Evolutionary conservation across 129 eudicot genomes (phyloP).

Genomic region (Kitagawia praeruptora): DNA sequence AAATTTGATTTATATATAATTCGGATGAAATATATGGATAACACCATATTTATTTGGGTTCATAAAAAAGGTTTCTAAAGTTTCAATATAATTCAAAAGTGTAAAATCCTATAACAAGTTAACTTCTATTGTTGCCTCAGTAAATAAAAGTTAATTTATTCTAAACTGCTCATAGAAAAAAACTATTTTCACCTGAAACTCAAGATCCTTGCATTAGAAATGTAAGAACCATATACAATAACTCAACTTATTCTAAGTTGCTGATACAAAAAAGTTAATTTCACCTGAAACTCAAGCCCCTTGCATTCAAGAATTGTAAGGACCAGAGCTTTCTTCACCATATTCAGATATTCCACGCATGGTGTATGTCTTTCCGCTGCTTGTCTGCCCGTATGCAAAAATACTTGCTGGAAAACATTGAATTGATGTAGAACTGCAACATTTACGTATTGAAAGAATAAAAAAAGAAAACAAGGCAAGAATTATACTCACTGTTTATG

Average conservation of each 20-base stretch:
- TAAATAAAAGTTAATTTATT: neutral
- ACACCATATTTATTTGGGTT: neutral
- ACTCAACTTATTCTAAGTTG: neutral
- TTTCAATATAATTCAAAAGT: neutral
- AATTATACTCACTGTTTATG: too few species aligned
- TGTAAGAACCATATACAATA: conserved; percentile 16
- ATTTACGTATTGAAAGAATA: too few species aligned
- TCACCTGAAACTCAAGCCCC: conserved; percentile 77
- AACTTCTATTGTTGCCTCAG: too few species aligned
- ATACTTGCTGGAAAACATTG: too few species aligned
- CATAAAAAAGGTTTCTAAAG: neutral
- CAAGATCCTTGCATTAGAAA: conserved; percentile 70
- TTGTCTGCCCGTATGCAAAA: too few species aligned
- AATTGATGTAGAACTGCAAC: too few species aligned
- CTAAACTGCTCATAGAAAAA: neutral
- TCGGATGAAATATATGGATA: neutral
- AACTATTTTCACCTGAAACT: conserved; percentile 46
- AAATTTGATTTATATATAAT: neutral
- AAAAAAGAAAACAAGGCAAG: too few species aligned
- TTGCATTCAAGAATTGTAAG: conserved; percentile 73
- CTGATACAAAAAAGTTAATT: neutral
- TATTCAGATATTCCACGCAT: too few species aligned
- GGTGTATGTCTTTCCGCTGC: too few species aligned
- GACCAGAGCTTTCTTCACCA: conserved; percentile 60
- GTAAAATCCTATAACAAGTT: neutral